Evolutionary conservation across 2,329 filamentous ascomycete genomes (phyloP).

Genomic region (Meredithiella fracta): DNA sequence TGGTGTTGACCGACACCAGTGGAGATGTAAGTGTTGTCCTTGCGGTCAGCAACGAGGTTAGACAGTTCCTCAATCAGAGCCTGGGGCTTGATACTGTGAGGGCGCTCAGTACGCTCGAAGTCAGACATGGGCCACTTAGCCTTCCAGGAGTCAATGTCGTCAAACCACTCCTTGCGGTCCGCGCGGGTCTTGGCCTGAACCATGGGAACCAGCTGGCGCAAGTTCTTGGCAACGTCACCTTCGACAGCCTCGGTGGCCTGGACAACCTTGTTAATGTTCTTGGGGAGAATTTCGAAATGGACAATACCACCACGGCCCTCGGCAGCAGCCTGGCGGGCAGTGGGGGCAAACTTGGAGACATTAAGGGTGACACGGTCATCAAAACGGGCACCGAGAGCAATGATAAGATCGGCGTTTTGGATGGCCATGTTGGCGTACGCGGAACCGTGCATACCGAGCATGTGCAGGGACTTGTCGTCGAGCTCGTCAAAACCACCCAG

Average conservation of each 20-base stretch:
- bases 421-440: constrained; percentile 97
- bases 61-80: constrained; percentile 81
- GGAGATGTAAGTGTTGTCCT: constrained; percentile 71
- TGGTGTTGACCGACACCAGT: constrained; percentile 96
- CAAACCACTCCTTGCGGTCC: constrained; percentile 72
- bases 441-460: constrained; percentile 97
- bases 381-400: constrained; percentile 84
- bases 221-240: constrained; percentile 72
- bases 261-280: constrained; percentile 99
- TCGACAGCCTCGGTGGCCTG: constrained; percentile 92
- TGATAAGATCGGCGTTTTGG: constrained; percentile 89
- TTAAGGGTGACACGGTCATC: constrained; percentile 85
- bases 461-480: constrained; percentile 86
- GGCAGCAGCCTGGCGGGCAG: constrained; percentile 65
- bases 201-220: constrained; percentile 57
- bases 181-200: constrained; percentile 44
- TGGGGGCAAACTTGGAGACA: constrained; percentile 74
- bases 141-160: constrained; percentile 83
- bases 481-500: constrained; percentile 86
- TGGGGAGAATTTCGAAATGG: constrained; percentile 96
- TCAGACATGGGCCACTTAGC: constrained; percentile 66
- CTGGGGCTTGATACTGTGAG: constrained; percentile 85
- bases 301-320: constrained; percentile 86
- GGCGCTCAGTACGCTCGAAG: constrained; percentile 62
- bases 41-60: constrained; percentile 61